Evolutionary conservation across 2,329 filamentous ascomycete species (phyloP), one percentile per base, ranked within the genome.

Genomic region (Ambrosiella cleistominuta): DNA sequence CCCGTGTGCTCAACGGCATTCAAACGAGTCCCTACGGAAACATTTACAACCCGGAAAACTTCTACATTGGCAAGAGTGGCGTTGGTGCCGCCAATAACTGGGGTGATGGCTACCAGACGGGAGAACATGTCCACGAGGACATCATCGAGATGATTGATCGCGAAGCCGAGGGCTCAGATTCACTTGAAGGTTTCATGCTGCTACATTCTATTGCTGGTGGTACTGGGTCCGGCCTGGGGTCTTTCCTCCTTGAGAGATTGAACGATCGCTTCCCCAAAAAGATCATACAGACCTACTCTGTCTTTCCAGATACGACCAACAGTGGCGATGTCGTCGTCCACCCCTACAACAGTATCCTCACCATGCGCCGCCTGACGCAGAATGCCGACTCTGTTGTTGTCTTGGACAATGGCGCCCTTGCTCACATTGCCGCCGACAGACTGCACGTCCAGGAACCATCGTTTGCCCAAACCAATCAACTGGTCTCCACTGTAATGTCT

Each of bases 91-190:
- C 89, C 51, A 98, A 98, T 71, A 98, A 97, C 70, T 98, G 93
- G 93, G 93, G 90, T 61, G 86, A 93, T 66, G 93, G 93, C 52
- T 98, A 98, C 71, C 83, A 93, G 64, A 90, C 88, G 57, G 93
- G 90, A 64, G 90, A 96, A 69, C 77, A 79, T 50, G 88, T 98
- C 17, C 88, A 91, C 65, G 93, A 98, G 70, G 93, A 98, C 69
- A 88, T 98, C 58, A 88, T 98, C 78, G 94, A 98, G 69, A 98
- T 98, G 89, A 95, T 98, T 66, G 93, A 98, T 68, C 85, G 93
- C 61, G 93, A 98, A 70, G 93, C 94, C 13, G 93, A 98, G 70
- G 94, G 94, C 38, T 97, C 91, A 68, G 93, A 98, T 70, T 96
- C 90, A 56, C 77, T 98, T 3, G 93, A 98, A 80, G 93, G 93